phyloP scores from a whole-genome alignment of 495 filamentous ascomycete genomes.

The Tetracladium setigerum region DNA sequence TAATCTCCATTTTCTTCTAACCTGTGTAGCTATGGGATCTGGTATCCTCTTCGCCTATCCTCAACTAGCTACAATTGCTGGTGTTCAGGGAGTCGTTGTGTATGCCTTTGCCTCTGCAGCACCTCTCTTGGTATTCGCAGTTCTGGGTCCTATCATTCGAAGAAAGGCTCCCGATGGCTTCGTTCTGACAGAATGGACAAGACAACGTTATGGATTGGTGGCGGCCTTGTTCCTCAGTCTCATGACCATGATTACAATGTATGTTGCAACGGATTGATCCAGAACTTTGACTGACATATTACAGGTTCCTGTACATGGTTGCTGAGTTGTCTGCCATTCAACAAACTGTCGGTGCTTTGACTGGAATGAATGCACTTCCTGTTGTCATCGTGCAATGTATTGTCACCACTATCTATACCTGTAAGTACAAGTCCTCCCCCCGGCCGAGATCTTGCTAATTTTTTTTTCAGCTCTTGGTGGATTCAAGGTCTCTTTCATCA shows the following conservation, averaged over 20 bases:
- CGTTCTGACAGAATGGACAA: conserved; percentile 72
- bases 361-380: conserved; percentile 64
- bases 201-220: conserved; percentile 59
- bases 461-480: conserved; percentile 54
- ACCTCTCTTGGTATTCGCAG: conserved; percentile 60
- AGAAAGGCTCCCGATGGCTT: conserved; percentile 69
- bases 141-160: conserved; percentile 63
- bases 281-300: no score
- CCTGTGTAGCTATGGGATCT: conserved; percentile 59
- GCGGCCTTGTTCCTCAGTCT: conserved; percentile 62
- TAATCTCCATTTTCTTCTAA: conserved; percentile 22
- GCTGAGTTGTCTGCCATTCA: conserved; percentile 67
- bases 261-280: no score
- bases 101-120: conserved; percentile 62
- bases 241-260: conserved; percentile 62
- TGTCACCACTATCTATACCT: conserved; percentile 71
- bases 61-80: conserved; percentile 69
- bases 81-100: conserved; percentile 64
- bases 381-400: conserved; percentile 64
- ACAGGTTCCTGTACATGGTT: conserved; percentile 66
- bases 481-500: conserved; percentile 70
- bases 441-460: conserved; percentile 2
- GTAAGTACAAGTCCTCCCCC: conserved; percentile 31
- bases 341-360: conserved; percentile 63
- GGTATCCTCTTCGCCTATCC: conserved; percentile 73